Conservation (phyloP, 2,329 filamentous ascomycete species). For the Didymella sp. region DNA sequence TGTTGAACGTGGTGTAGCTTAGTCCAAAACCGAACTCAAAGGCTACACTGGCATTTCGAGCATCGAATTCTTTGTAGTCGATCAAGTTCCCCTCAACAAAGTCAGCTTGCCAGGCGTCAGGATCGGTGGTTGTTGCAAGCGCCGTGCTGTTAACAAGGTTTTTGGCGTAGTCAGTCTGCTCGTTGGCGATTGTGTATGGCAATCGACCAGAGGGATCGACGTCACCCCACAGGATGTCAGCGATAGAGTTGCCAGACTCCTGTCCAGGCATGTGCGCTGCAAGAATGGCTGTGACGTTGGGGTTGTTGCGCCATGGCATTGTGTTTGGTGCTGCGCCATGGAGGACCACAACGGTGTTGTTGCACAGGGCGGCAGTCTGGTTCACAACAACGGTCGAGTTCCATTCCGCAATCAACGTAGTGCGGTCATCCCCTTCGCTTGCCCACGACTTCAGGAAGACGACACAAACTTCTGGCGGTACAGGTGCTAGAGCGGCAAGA, state of each 20-base stretch:
- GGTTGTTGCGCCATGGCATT: constrained; percentile 50
- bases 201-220: constrained; percentile 79
- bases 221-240: constrained; percentile 70
- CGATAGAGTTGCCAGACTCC: constrained; percentile 49
- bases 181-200: constrained; percentile 82
- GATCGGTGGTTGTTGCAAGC: constrained; percentile 41
- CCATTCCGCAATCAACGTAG: constrained; percentile 51
- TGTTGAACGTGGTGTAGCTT: constrained; percentile 48
- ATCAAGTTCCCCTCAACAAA: constrained; percentile 62
- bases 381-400: constrained; percentile 52
- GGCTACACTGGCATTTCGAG: constrained; percentile 32
- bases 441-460: constrained; percentile 65
- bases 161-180: constrained; percentile 68
- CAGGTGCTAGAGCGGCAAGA: constrained; percentile 36
- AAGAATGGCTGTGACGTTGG: constrained; percentile 52
- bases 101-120: constrained; percentile 55
- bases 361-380: constrained; percentile 52
- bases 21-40: constrained; percentile 51
- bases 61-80: constrained; percentile 63
- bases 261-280: constrained; percentile 52
- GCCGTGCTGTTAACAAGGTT: constrained; percentile 48
- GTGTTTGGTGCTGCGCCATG: constrained; percentile 51
- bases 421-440: constrained; percentile 53
- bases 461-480: constrained; percentile 55
- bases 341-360: constrained; percentile 59